Percentiles rank a stretch among this genome's conserved stretches.
Evolutionary conservation across 23 red algal genomes (phyloP).

Genomic region (Gracilaria domingensis): DNA sequence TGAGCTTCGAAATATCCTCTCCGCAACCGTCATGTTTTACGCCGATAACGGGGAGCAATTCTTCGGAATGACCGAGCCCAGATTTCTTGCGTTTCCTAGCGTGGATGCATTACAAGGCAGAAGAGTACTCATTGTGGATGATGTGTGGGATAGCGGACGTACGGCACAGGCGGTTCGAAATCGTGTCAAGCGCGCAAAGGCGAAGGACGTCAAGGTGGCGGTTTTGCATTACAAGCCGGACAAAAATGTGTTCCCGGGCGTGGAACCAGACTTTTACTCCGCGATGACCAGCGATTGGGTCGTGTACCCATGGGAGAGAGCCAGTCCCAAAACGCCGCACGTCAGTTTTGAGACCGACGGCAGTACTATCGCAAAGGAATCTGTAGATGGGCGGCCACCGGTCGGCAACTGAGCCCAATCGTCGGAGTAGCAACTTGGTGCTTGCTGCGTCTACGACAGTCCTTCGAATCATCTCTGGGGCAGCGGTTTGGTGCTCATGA

Average conservation of each 20-base stretch:
- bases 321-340: constrained; percentile 32
- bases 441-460: too few species aligned
- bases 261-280: constrained; percentile 82
- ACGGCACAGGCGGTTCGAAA: constrained; percentile 82
- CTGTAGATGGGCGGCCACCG: neutral
- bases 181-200: constrained; percentile 72
- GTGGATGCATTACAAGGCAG: constrained; percentile 67
- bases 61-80: constrained; percentile 90
- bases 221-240: constrained; percentile 96
- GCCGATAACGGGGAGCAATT: constrained; percentile 85
- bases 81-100: constrained; percentile 90
- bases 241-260: constrained; percentile 54
- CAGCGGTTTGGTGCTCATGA: too few species aligned
- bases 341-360: neutral
- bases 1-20: constrained; percentile 82
- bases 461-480: too few species aligned
- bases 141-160: constrained; percentile 95
- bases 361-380: neutral
- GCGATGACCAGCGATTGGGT: constrained; percentile 79
- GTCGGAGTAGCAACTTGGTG: too few species aligned
- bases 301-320: constrained; percentile 96
- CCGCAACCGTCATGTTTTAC: constrained; percentile 97
- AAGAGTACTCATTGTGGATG: constrained; percentile 92
- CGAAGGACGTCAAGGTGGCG: constrained; percentile 63
- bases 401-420: neutral